phyloP scores from a whole-genome alignment of 78 protist genomes.

The Cavenderia fasciculata region DNA sequence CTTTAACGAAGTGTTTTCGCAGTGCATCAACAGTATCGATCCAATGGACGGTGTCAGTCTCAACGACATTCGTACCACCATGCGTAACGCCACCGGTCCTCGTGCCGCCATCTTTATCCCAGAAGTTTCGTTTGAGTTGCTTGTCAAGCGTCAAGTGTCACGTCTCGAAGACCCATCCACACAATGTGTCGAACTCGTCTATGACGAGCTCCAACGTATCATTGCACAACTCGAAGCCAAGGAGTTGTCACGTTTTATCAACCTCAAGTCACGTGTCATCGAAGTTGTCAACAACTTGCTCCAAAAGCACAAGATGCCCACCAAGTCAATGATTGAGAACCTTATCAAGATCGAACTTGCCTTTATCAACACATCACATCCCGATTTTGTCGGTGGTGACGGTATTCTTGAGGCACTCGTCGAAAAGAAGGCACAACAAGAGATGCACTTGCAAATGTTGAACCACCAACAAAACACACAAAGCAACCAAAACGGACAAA shows the following conservation, averaged over 20 bases:
- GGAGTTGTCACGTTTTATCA: slow-evolving; percentile 66
- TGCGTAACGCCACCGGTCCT: slow-evolving; percentile 92
- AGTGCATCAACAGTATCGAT: slow-evolving; percentile 63
- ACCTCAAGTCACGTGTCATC: slow-evolving; percentile 58
- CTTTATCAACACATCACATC: slow-evolving; percentile 95
- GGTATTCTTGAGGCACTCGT: slow-evolving; percentile 43
- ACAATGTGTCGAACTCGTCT: slow-evolving; percentile 90
- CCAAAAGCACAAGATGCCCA: slow-evolving; percentile 70
- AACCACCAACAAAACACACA: slow-evolving; percentile 23
- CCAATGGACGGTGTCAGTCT: slow-evolving; percentile 81
- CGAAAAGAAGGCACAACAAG: slow-evolving; percentile 61
- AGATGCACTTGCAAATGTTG: neutral
- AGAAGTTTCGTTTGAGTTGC: slow-evolving; percentile 92
- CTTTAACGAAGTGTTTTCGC: slow-evolving; percentile 87
- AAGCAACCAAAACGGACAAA: neutral
- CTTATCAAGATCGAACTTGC: slow-evolving; percentile 87
- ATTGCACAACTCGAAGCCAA: slow-evolving; percentile 74
- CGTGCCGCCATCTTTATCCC: slow-evolving; percentile 94
- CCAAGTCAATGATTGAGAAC: slow-evolving; percentile 78
- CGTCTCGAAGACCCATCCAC: slow-evolving; percentile 85
- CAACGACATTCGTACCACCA: slow-evolving; percentile 88
- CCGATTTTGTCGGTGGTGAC: slow-evolving; percentile 91
- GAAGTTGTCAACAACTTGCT: slow-evolving; percentile 77
- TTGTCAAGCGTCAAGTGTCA: slow-evolving; percentile 83
- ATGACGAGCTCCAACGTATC: slow-evolving; percentile 89